Base-by-base conservation (phyloP, 2,329 filamentous ascomycete species). In the Calonectria crousiana region DNA sequence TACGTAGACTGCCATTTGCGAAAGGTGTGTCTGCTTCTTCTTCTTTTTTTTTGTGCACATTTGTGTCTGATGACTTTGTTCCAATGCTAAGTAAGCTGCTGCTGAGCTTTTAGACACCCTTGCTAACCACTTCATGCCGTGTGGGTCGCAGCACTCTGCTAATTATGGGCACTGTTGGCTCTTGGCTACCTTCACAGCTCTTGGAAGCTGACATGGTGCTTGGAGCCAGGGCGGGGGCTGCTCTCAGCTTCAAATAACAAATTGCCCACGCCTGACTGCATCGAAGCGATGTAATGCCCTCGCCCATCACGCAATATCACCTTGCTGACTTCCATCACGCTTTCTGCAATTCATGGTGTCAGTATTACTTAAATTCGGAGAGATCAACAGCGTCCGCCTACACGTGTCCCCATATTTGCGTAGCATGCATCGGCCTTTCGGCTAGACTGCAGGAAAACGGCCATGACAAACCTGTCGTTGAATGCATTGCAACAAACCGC, bases 281-380 rank as follows among this genome's bases (percentile, higher is more conserved):
- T 20, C 36, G 56, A 41, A 62, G 56, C 56, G 38, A 62, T 62
- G 56, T 18, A 62, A 62, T 62, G 56, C 36, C 18, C 56, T 62
- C 56, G 14, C 20, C 18, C 56, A 62, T 62, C 56, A 62, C 56
- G 36, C 56, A 62, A 62, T 41, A 41, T 62, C 36, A 9, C 56
- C 2, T 11, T 62, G 56, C 56, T 62, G 34, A 62, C 56, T 62
- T 26, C 6, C 28, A 34, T 34, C 28, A 56, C 11, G 28, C 28
- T 56, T 34, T 56, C 34, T 62, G 56, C 56, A 62, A 16, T 11
- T 30, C 6, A 41, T 41, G 34, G 56, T 41, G 56, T 20, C 36
- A 62, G 34, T 41, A 41, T 20, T 11, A 41, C 26, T 62, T 41
- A 23, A 62, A 11, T 16, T 23, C 13, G n/a, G 6, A 26, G 16